Evolutionary conservation across 1,284 basidiomycete genomes (phyloP).

Genomic region (Xerocomus minutiporus): DNA sequence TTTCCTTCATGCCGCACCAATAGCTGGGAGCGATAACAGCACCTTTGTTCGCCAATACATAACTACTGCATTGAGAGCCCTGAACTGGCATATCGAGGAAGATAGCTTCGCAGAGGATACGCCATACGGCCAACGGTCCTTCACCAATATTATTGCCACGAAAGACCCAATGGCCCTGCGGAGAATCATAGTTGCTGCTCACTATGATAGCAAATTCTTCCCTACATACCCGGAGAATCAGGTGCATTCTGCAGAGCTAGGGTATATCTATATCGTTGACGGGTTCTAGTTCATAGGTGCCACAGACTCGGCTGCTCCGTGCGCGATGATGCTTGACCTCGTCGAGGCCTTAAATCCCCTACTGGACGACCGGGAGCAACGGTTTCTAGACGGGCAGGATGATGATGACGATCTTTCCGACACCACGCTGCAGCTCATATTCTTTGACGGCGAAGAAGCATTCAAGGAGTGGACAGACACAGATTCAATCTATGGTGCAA

Average conservation of each 20-base stretch:
- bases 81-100: conserved; percentile 85
- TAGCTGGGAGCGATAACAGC: conserved; percentile 72
- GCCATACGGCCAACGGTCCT: conserved; percentile 76
- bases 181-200: conserved; percentile 86
- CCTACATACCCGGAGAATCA: conserved; percentile 65
- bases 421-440: conserved; percentile 90
- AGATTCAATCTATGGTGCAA: conserved; percentile 93
- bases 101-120: conserved; percentile 79
- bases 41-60: conserved; percentile 79
- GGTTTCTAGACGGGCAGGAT: conserved; percentile 52
- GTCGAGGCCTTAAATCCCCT: conserved; percentile 76
- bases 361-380: conserved; percentile 57
- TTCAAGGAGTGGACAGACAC: conserved; percentile 85
- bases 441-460: conserved; percentile 98
- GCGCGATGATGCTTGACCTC: conserved; percentile 88
- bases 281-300: conserved; percentile 84
- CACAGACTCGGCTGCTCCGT: conserved; percentile 95
- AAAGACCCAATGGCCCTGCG: conserved; percentile 83
- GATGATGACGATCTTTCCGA: conserved; percentile 76
- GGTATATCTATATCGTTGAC: conserved; percentile 4
- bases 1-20: conserved; percentile 5
- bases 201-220: conserved; percentile 96
- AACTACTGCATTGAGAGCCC: conserved; percentile 56
- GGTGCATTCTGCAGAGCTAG: conserved; percentile 38
- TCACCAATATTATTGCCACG: conserved; percentile 93